A percentile compares a stretch with the other conserved stretches of the same genome.
These are phyloP conservation scores for Entomophthora muscae DNA, from an alignment of 371 early-diverging fungal species.

Conservation along the genomic window DNA sequence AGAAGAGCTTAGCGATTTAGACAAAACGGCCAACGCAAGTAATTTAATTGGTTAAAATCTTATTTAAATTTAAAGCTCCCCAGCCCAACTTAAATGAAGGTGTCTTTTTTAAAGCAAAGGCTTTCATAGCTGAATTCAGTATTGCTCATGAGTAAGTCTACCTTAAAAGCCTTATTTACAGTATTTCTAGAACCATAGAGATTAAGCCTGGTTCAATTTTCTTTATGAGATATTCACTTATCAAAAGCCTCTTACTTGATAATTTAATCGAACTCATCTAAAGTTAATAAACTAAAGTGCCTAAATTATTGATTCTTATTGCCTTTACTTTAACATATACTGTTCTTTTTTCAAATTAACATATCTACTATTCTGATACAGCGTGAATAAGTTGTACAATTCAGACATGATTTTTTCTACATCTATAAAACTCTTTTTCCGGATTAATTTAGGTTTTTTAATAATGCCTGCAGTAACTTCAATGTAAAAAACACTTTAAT, in stretches of 20 bases:
- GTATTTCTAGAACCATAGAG: background rate
- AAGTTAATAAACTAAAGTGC: background rate
- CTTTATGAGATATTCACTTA: background rate
- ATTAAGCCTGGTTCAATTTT: background rate
- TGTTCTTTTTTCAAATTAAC: too few relatives aligned
- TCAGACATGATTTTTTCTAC: too few relatives aligned
- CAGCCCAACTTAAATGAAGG: background rate
- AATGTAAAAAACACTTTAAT: too few relatives aligned
- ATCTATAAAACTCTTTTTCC: too few relatives aligned
- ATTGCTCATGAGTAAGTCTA: background rate
- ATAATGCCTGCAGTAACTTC: too few relatives aligned
- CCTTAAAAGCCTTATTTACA: background rate
- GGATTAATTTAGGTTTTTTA: too few relatives aligned
- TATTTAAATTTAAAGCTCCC: background rate
- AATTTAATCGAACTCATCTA: background rate
- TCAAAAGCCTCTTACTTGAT: background rate
- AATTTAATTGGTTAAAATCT: background rate
- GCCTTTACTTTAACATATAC: background rate
- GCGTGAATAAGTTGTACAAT: too few relatives aligned
- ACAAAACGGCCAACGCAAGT: background rate
- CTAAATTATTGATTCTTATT: background rate
- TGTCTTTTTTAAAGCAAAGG: background rate
- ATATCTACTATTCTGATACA: too few relatives aligned
- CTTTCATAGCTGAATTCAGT: background rate
- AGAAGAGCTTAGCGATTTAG: background rate